Evolutionary conservation across 1,284 basidiomycete species (phyloP), one percentile per base, ranked within the genome.

Genomic region (Cystobasidium sp.): DNA sequence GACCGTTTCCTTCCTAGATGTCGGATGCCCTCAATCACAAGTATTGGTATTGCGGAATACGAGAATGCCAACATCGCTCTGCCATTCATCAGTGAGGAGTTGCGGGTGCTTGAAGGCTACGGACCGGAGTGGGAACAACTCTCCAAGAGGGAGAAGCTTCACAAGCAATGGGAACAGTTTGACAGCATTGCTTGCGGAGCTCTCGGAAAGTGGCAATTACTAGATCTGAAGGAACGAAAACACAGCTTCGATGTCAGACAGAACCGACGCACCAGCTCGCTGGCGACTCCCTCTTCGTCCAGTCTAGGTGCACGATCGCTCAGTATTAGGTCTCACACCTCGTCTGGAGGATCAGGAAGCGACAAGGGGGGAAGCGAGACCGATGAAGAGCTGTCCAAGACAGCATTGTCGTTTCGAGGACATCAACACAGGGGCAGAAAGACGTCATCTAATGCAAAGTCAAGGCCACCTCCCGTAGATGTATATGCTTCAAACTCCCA

Each of bases 1-100:
- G 94, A 96, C 82, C 88, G 93, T 86, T 97, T 97, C 80, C 86
- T 97, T 37, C 90, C 93, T 1, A 88, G 93, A 53, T 93, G 91
- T 49, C 93, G 92, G 83, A 95, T 97, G 92, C 91, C 93, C 79
- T 91, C 95, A 80, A 93, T 96, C 58, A 91, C 96, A 80, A 94
- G 93, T 91, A 86, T 96, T 8, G 94, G 94, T 4, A 85, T 96
- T 61, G 75, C 64, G 20, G 93, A 94, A 78, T 91, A 95, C 80
- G 94, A 94, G 80, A 89, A 93, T 43, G 88, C 91, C 18, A 91
- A 90, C 76, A 94, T 96, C 74, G 91, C 90, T 75, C 88, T 93
- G 14, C 93, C 92, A 4, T 84, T 88, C 79, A 84, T 93, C 43
- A 82, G 82, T 58, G 81, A 80, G 31, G 82, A 81, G 76, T 63